These are phyloP conservation scores for Sinapis alba DNA, from an alignment of 441 rosid genomes.

Conservation along the genomic window DNA sequence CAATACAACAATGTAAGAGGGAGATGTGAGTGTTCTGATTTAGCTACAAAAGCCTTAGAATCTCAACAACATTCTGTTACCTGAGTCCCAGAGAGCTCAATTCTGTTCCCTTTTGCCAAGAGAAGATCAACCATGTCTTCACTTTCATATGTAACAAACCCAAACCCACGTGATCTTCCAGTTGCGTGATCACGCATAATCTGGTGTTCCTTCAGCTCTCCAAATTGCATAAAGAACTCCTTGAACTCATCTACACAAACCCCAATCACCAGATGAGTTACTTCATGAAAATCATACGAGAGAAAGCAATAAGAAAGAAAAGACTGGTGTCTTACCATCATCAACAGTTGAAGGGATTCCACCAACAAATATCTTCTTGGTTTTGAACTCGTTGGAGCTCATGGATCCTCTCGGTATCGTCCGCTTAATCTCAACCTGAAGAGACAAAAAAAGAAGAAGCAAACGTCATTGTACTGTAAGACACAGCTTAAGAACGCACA, in stretches of 20 bases:
- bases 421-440: constrained; percentile 90
- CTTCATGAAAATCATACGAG: neutral
- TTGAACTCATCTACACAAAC: constrained; percentile 62
- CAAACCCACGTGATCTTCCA: constrained; percentile 79
- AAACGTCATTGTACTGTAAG: neutral
- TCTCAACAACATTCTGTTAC: constrained; percentile 32
- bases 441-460: constrained; percentile 18
- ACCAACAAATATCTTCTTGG: constrained; percentile 78
- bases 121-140: constrained; percentile 73
- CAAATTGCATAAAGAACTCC: constrained; percentile 59
- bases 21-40: neutral
- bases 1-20: neutral
- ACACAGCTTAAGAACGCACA: neutral
- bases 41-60: neutral
- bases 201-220: constrained; percentile 74
- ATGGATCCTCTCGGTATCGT: constrained; percentile 86
- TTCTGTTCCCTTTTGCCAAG: constrained; percentile 63
- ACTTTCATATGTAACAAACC: constrained; percentile 66
- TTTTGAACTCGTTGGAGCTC: constrained; percentile 68
- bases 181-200: constrained; percentile 77
- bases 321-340: constrained; percentile 48
- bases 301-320: neutral
- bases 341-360: constrained; percentile 68
- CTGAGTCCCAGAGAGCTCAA: constrained; percentile 69
- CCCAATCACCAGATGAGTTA: constrained; percentile 16